Conservation (phyloP, 1,284 basidiomycete species). For the Pascua sp. region DNA sequence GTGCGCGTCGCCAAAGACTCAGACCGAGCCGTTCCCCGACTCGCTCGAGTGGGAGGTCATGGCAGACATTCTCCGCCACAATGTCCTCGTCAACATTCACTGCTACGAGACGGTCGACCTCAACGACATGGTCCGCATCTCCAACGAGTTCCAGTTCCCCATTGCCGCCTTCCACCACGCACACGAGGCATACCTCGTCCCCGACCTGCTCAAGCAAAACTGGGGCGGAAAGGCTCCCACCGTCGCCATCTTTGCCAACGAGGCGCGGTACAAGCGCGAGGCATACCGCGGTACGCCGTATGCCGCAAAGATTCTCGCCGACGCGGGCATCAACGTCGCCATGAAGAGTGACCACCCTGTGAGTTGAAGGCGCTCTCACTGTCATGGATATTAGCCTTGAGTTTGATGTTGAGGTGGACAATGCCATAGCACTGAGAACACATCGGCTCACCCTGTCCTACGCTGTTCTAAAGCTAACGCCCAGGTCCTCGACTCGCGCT, state of each 20-base stretch:
- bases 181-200: slow-evolving; percentile 75
- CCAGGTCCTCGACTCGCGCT: slow-evolving; percentile 62
- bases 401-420: too few species aligned
- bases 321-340: slow-evolving; percentile 68
- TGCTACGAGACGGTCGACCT: slow-evolving; percentile 77
- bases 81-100: slow-evolving; percentile 68
- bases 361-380: too few species aligned
- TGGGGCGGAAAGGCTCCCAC: slow-evolving; percentile 56
- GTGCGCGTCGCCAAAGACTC: slow-evolving; percentile 56
- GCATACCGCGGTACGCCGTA: slow-evolving; percentile 81
- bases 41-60: slow-evolving; percentile 77
- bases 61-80: slow-evolving; percentile 72
- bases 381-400: too few species aligned
- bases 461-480: too few species aligned
- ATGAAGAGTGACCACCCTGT: slow-evolving; percentile 63
- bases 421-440: too few species aligned
- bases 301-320: slow-evolving; percentile 71
- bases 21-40: slow-evolving; percentile 62
- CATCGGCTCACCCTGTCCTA: slow-evolving; percentile 28
- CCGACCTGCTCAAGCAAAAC: slow-evolving; percentile 58
- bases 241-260: slow-evolving; percentile 69
- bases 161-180: slow-evolving; percentile 51
- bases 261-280: slow-evolving; percentile 69
- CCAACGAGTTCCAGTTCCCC: slow-evolving; percentile 64
- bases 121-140: slow-evolving; percentile 59